Evolutionary conservation across 179 eudicot genomes (phyloP).

Genomic region (Heliamphora pulchella): DNA sequence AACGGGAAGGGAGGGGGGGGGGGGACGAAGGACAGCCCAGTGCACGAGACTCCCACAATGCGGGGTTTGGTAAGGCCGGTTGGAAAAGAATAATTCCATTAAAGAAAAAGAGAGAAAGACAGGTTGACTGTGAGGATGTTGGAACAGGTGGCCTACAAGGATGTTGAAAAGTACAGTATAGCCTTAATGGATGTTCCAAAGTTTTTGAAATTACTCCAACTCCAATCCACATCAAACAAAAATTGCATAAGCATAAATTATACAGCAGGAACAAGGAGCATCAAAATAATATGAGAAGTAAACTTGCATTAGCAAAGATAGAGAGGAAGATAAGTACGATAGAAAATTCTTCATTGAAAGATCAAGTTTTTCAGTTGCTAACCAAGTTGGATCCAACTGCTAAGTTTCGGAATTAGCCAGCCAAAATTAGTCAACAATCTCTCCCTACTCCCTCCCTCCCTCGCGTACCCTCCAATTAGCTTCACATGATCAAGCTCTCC

Average conservation of each 20-base stretch:
- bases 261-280: background rate
- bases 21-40: no score
- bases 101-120: background rate
- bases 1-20: no score
- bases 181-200: background rate
- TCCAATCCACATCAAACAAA: background rate
- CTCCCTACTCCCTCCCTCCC: background rate
- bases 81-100: background rate
- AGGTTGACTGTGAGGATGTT: background rate
- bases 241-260: background rate
- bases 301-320: background rate
- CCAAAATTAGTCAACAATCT: background rate
- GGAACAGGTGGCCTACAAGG: background rate
- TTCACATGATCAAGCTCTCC: constrained; percentile 5
- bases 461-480: background rate
- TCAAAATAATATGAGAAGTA: background rate
- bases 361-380: background rate
- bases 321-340: background rate
- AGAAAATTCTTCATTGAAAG: background rate
- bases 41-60: no score
- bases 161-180: background rate
- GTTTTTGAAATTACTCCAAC: background rate
- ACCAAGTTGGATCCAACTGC: background rate
- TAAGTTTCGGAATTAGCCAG: background rate
- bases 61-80: no score